These are phyloP conservation scores for Sporothrix humicola DNA, from an alignment of 2,329 filamentous ascomycete genomes.

Conservation along the genomic window DNA sequence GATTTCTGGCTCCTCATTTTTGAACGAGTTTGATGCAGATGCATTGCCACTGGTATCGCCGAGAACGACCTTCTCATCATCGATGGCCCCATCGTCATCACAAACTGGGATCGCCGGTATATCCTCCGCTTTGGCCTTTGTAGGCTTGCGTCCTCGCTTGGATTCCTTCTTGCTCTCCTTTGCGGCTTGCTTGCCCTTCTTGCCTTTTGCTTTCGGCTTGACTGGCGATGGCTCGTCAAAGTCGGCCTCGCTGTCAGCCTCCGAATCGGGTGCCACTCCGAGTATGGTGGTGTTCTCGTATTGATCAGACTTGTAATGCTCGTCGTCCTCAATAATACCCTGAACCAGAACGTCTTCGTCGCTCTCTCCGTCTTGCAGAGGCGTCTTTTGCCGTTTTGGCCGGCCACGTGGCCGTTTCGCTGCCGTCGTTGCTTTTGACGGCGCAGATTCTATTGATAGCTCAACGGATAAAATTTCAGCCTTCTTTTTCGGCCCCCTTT, in stretches of 20 bases:
- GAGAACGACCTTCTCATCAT: slow-evolving; percentile 13
- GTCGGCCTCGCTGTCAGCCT: slow-evolving; percentile 11
- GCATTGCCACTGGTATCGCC: slow-evolving; percentile 29
- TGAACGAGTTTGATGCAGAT: neutral
- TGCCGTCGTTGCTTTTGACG: neutral
- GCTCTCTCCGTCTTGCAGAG: neutral
- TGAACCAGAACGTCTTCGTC: neutral
- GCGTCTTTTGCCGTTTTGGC: slow-evolving; percentile 28
- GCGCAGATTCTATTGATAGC: neutral
- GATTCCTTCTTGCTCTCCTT: neutral
- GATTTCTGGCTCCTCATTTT: neutral
- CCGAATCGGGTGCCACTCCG: neutral
- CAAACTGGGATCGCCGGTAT: neutral
- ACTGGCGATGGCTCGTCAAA: neutral
- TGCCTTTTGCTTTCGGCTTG: slow-evolving; percentile 13
- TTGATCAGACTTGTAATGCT: neutral
- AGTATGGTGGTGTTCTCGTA: neutral
- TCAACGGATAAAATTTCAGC: neutral
- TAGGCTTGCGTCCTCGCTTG: neutral
- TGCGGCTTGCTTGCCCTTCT: neutral
- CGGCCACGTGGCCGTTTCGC: slow-evolving; percentile 27
- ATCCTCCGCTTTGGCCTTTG: neutral
- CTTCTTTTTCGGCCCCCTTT: slow-evolving; percentile 47
- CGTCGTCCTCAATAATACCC: neutral
- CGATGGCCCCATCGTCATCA: too few relatives aligned